Evolutionary conservation across 2,329 filamentous ascomycete species (phyloP).

Genomic region (Fusarium sp.): DNA sequence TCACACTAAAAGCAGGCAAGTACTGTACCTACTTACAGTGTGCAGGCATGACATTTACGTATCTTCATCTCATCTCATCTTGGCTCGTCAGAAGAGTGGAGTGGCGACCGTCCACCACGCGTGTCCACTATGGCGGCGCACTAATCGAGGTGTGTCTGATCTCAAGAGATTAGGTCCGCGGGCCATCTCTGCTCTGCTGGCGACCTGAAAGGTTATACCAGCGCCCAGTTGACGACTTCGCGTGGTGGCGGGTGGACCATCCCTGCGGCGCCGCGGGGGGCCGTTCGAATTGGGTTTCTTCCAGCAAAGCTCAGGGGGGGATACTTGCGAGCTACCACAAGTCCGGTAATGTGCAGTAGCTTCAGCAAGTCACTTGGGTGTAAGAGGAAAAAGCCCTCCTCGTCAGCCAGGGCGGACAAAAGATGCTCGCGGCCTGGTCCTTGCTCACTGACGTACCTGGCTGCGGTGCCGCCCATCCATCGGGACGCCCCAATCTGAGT

Average conservation of each 20-base stretch:
- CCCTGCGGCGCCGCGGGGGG: constrained; percentile 38
- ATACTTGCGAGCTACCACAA: constrained; percentile 27
- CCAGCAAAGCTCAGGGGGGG: background rate
- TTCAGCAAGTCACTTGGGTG: constrained; percentile 21
- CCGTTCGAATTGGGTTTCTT: constrained; percentile 32
- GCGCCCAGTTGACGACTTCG: constrained; percentile 46
- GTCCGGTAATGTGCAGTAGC: constrained; percentile 2
- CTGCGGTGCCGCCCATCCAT: constrained; percentile 46
- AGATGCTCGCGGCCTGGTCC: constrained; percentile 34
- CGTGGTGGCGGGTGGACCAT: constrained; percentile 47
- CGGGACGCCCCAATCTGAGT: constrained; percentile 43
- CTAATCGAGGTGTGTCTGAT: constrained; percentile 50
- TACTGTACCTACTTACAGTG: background rate
- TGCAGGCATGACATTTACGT: constrained; percentile 14
- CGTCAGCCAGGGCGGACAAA: constrained; percentile 14
- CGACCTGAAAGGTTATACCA: constrained; percentile 40
- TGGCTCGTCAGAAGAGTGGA: constrained; percentile 30
- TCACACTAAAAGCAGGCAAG: constrained; percentile 2
- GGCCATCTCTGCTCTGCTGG: constrained; percentile 40
- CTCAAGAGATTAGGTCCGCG: constrained; percentile 50
- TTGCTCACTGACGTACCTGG: constrained; percentile 48
- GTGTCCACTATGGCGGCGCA: constrained; percentile 39
- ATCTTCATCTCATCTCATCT: constrained; percentile 40
- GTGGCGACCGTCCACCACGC: constrained; percentile 29
- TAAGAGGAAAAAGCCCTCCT: constrained; percentile 23